A percentile compares a stretch with the other conserved stretches of the same genome.
These are phyloP conservation scores for Phytomonas sp. DNA, from an alignment of 208 protist genomes.

Conservation along the genomic window DNA sequence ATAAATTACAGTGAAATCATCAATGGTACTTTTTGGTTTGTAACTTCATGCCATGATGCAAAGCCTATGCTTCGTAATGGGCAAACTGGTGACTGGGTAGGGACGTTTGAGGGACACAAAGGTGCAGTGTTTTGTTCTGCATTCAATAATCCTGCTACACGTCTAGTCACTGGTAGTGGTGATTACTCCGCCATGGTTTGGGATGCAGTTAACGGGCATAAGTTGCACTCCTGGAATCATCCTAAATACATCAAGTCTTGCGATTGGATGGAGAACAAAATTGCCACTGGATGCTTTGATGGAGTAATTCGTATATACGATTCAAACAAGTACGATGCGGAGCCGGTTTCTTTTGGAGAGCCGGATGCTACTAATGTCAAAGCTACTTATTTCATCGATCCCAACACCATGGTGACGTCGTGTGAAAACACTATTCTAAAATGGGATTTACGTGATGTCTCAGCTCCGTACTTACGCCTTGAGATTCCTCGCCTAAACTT, in stretches of 20 bases:
- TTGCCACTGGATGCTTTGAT: conserved; percentile 89
- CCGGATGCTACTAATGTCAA: conserved; percentile 68
- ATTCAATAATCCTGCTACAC: conserved; percentile 81
- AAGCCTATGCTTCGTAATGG: conserved; percentile 93
- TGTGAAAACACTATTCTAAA: conserved; percentile 81
- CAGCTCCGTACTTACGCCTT: conserved; percentile 59
- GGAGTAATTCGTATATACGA: conserved; percentile 90
- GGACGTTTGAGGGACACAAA: conserved; percentile 94
- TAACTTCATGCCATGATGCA: conserved; percentile 86
- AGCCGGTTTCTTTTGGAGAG: conserved; percentile 61
- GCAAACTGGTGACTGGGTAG: conserved; percentile 94
- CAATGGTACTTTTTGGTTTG: conserved; percentile 89
- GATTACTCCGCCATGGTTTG: conserved; percentile 93
- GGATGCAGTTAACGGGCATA: conserved; percentile 87
- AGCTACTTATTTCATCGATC: conserved; percentile 79
- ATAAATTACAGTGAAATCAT: conserved; percentile 90
- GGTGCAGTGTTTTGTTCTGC: conserved; percentile 91
- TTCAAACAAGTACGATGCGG: conserved; percentile 63
- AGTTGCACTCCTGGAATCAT: conserved; percentile 85
- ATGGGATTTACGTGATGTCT: conserved; percentile 87
- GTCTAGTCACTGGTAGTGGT: conserved; percentile 86
- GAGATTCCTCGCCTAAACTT: conserved; percentile 84
- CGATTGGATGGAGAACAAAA: conserved; percentile 80
- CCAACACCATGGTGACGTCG: conserved; percentile 79
- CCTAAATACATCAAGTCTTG: conserved; percentile 93